Evolutionary conservation across 371 early-diverging fungal species (phyloP), one percentile per base, ranked within the genome.

Genomic region (Caulochytrium protostelioides): DNA sequence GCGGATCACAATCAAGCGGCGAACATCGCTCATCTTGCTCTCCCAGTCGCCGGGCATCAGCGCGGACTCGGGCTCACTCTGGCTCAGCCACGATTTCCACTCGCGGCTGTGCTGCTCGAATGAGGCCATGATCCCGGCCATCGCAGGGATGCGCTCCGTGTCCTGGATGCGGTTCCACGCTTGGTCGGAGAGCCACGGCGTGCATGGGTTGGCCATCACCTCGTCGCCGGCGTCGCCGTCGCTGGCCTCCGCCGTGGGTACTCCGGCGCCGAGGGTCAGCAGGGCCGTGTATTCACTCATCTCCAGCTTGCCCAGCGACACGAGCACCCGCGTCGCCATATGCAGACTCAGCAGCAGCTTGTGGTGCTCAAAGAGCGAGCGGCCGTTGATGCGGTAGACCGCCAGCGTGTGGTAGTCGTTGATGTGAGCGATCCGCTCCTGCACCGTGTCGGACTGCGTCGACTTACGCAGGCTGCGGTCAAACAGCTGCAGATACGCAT

Each of bases 41-140:
- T 59, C 65, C 67, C 67, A 66, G 10, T 66, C 67, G 17, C 65
- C 65, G 2, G 67, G 65, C 12, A 66, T 45, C 7, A 60, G 18
- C 6, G 49, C 16, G 37, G 44, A 48, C 38, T 66, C 67, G 8
- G 67, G 67, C 14, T 62, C 62, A 21, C 43, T 47, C 35, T 38
- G 46, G 52, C 59, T 48, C 37, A 64, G 62, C 67, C 67, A 66
- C 2, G 44, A 30, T 19, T 51, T 53, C 67, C 67, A 66, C 26
- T 66, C 65, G 0, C 67, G 44, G 30, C 65, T 65, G 24, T 41
- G 47, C 37, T 66, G 67, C 39, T 65, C 67, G n/a, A 66, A 35
- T 8, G 65, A 59, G 28, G 54, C 52, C 5, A 62, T 43, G 1
- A 66, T 25, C 13, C 62, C 59, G 6, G 47, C 35, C 28, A 65